phyloP scores from a whole-genome alignment of 169 alveolate genomes.

The Plasmodium reichenowi region DNA sequence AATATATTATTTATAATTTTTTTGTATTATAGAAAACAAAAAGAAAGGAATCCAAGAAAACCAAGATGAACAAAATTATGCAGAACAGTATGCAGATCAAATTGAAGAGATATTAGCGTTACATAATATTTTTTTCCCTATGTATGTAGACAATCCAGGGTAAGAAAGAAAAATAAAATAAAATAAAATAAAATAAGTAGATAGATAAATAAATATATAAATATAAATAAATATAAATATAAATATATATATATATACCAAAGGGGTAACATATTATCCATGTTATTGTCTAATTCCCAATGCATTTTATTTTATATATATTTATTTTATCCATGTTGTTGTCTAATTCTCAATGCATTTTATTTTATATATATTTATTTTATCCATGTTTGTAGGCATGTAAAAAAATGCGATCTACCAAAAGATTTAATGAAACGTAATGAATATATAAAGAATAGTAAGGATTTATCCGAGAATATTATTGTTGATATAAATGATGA shows the following conservation, averaged over 20 bases:
- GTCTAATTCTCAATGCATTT: background rate
- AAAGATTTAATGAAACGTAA: slow-evolving; percentile 35
- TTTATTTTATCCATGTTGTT: too few species aligned
- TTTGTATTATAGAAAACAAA: slow-evolving; percentile 19
- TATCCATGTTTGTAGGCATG: slow-evolving; percentile 14
- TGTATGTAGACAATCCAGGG: slow-evolving; percentile 61
- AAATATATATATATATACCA: too few species aligned
- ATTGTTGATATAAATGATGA: slow-evolving; percentile 66
- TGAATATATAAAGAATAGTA: slow-evolving; percentile 16
- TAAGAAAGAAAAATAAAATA: background rate
- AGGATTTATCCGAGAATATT: background rate
- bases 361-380: background rate
- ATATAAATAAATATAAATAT: too few species aligned
- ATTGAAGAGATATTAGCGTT: slow-evolving; percentile 56
- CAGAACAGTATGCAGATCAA: slow-evolving; percentile 35
- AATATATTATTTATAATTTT: background rate
- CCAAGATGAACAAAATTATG: slow-evolving; percentile 24
- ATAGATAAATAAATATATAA: too few species aligned
- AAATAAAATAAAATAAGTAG: background rate
- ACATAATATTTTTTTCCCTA: slow-evolving; percentile 61
- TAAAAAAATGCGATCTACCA: slow-evolving; percentile 37
- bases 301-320: background rate
- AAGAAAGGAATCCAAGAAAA: slow-evolving; percentile 7
- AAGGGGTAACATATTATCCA: background rate
- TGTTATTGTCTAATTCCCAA: background rate